A percentile compares a stretch with the other conserved stretches of the same genome.
Evolutionary conservation across 176 grass and related monocot genomes (phyloP).

Genomic region (Cocos nucifera): DNA sequence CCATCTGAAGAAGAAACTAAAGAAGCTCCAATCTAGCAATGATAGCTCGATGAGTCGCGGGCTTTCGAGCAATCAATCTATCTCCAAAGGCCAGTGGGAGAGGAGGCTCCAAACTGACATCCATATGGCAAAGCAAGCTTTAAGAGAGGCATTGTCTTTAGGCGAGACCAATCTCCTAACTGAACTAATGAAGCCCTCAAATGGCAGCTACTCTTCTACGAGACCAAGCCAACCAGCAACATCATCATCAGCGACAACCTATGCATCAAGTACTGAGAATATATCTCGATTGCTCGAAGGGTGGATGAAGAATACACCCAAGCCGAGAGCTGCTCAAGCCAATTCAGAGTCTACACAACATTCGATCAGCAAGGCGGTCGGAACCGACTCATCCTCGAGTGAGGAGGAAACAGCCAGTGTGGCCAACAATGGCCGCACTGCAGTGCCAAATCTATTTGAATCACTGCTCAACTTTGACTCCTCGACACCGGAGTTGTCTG

Average conservation of each 20-base stretch:
- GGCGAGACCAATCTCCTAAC: constrained; percentile 21
- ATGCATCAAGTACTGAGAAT: constrained; percentile 86
- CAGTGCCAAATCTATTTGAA: neutral
- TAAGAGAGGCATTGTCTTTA: constrained; percentile 66
- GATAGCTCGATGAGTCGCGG: constrained; percentile 3
- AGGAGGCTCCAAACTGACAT: constrained; percentile 85
- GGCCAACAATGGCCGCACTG: neutral
- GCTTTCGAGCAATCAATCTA: constrained; percentile 4
- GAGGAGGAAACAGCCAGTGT: neutral
- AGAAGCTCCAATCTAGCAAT: constrained; percentile 37
- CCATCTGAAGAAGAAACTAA: constrained; percentile 90
- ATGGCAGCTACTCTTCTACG: neutral
- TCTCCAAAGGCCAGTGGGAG: constrained; percentile 88
- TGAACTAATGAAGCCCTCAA: neutral
- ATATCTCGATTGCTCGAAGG: constrained; percentile 75
- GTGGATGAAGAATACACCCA: constrained; percentile 42
- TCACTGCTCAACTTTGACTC: constrained; percentile 14
- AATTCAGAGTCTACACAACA: constrained; percentile 12
- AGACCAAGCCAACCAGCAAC: neutral
- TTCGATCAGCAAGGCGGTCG: constrained; percentile 30
- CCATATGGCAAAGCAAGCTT: constrained; percentile 76
- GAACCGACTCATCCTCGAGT: constrained; percentile 31
- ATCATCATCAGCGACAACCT: constrained; percentile 31
- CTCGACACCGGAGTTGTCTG: constrained; percentile 25
- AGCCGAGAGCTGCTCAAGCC: constrained; percentile 5